A percentile compares a stretch with the other conserved stretches of the same genome.
Conservation (phyloP, 148 eudicot genomes). For the Rhododendron ferrugineum region DNA sequence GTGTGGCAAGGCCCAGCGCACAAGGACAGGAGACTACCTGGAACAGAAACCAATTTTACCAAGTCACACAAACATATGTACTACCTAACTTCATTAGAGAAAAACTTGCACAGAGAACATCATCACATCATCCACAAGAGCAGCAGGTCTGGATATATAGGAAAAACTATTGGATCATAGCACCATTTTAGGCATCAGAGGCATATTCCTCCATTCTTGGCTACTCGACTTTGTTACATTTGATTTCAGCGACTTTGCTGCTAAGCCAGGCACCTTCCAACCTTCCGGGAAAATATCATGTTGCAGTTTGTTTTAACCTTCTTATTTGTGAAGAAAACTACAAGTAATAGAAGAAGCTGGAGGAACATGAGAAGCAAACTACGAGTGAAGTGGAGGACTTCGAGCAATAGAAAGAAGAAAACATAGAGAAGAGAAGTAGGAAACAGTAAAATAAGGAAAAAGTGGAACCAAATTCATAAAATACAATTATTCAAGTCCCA, state of each 20-base stretch:
- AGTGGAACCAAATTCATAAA: not conserved
- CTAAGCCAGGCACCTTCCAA: not conserved
- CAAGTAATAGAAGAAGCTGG: not conserved
- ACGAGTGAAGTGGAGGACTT: not conserved
- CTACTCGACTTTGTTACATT: not conserved
- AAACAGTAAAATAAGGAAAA: not conserved
- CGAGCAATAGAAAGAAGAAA: not conserved
- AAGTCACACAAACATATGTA: not conserved
- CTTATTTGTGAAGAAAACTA: not conserved
- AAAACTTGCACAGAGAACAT: not conserved
- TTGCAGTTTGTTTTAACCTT: not conserved
- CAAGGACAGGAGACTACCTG: constrained; percentile 99
- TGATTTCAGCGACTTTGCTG: constrained; percentile 3
- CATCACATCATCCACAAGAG: not conserved
- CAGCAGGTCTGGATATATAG: not conserved
- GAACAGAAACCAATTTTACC: constrained; percentile 3
- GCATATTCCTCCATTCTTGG: constrained; percentile 1
- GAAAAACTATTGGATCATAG: not conserved
- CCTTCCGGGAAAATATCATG: not conserved
- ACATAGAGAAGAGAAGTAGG: no score
- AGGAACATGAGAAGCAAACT: not conserved
- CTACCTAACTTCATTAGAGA: not conserved
- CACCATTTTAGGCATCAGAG: not conserved
- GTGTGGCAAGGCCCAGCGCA: constrained; percentile 98
- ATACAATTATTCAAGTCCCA: not conserved